Evolutionary conservation across 2,329 filamentous ascomycete species (phyloP).

Genomic region (Anthostomella pinea): DNA sequence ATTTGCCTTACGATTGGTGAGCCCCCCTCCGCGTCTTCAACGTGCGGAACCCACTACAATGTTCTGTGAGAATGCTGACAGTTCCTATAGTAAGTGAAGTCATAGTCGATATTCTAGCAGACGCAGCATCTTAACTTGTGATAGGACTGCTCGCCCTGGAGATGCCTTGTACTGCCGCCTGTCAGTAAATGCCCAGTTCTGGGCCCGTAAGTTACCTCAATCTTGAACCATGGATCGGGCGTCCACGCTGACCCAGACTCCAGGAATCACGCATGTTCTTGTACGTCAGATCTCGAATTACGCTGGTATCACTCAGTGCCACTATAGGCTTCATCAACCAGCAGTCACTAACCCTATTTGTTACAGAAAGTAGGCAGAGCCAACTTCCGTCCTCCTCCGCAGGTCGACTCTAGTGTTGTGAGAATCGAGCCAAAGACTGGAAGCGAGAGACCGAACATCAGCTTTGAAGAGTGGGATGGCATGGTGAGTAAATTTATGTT

Average conservation of each 20-base stretch:
- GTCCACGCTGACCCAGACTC: not conserved
- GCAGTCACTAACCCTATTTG: conserved; percentile 39
- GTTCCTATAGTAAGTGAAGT: too few relatives aligned
- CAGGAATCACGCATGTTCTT: conserved; percentile 18
- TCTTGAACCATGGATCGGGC: not conserved
- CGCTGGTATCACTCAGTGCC: too few relatives aligned
- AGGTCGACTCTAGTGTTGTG: conserved; percentile 77
- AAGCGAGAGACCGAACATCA: conserved; percentile 73
- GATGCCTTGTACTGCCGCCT: conserved; percentile 90
- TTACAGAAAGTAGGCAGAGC: conserved; percentile 80
- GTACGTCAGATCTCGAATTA: conserved; percentile 6
- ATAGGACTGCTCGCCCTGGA: conserved; percentile 72
- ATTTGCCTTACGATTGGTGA: conserved; percentile 76
- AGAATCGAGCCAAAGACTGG: conserved; percentile 85
- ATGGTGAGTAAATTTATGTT: not conserved
- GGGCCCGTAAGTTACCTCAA: conserved; percentile 54
- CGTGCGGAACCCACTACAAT: too few relatives aligned
- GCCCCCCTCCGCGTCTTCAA: too few relatives aligned
- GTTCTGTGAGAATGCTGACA: too few relatives aligned
- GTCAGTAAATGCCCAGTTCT: conserved; percentile 92
- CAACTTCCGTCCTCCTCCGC: conserved; percentile 91
- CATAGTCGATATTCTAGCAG: too few relatives aligned
- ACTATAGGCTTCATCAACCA: not conserved
- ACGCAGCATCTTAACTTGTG: too few relatives aligned
- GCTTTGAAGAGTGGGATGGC: conserved; percentile 70